Conservation (phyloP, 1,139 yeast genomes). For the Candida dubliniensis region DNA sequence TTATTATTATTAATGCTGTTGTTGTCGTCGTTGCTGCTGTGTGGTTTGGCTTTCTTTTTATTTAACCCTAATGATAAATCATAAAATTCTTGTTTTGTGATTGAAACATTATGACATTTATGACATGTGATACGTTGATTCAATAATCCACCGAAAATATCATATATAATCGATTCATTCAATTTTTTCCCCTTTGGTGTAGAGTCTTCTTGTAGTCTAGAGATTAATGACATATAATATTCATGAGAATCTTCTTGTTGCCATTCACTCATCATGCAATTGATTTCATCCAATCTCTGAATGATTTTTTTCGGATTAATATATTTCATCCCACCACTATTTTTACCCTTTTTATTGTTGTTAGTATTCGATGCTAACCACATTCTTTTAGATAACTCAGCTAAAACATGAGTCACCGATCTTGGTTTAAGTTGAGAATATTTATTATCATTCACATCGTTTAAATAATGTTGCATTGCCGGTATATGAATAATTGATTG, state of each 20-base stretch:
- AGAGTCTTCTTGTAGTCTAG: constrained; percentile 86
- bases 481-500: constrained; percentile 91
- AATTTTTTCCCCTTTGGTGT: constrained; percentile 86
- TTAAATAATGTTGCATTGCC: constrained; percentile 80
- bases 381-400: constrained; percentile 68
- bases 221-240: constrained; percentile 86
- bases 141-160: constrained; percentile 88
- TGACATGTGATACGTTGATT: constrained; percentile 84
- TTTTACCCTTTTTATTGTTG: constrained; percentile 10
- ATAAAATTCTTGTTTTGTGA: constrained; percentile 90
- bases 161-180: constrained; percentile 80
- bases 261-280: constrained; percentile 96
- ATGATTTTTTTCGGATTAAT: constrained; percentile 77
- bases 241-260: constrained; percentile 98
- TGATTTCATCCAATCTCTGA: constrained; percentile 74
- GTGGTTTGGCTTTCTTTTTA: constrained; percentile 30
- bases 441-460: constrained; percentile 55
- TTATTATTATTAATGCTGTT: not conserved
- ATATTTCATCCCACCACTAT: constrained; percentile 21
- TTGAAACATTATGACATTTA: constrained; percentile 76
- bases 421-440: constrained; percentile 40
- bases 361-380: constrained; percentile 45
- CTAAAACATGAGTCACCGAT: constrained; percentile 71
- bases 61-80: constrained; percentile 79
- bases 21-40: not conserved